phyloP scores from a whole-genome alignment of 108 stramenopile species.

The Cyclotella atomus region DNA sequence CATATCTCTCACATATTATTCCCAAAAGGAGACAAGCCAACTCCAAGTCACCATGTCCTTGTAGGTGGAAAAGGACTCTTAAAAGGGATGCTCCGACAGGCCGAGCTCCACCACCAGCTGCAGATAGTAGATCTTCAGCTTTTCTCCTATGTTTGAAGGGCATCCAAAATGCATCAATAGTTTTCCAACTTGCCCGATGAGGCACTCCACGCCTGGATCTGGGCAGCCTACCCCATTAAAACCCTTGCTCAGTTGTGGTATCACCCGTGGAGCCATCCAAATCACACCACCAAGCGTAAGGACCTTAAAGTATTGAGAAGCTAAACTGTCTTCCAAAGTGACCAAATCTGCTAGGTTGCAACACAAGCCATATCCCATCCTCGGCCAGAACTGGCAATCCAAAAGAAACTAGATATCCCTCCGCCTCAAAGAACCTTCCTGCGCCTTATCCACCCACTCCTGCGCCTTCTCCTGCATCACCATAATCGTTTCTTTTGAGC shows the following conservation, averaged over 20 bases:
- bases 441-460: constrained; percentile 14
- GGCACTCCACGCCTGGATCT: constrained; percentile 4
- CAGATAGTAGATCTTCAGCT: neutral
- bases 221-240: constrained; percentile 20
- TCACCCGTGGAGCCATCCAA: neutral
- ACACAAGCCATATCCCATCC: constrained; percentile 19
- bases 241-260: constrained; percentile 1
- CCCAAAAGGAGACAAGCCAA: constrained; percentile 17
- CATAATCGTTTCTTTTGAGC: neutral
- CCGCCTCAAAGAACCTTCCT: neutral
- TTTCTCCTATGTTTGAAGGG: neutral
- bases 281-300: constrained; percentile 9
- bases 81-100: neutral
- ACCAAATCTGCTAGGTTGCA: neutral
- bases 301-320: constrained; percentile 8
- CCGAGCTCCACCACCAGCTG: constrained; percentile 4
- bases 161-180: constrained; percentile 23
- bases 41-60: neutral
- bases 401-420: constrained; percentile 1
- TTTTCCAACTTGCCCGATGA: constrained; percentile 1
- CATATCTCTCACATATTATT: neutral
- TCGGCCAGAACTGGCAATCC: constrained; percentile 18
- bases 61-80: neutral
- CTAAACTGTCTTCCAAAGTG: neutral
- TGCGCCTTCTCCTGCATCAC: constrained; percentile 16